These are phyloP conservation scores for Xerocomus amazonicus DNA, from an alignment of 1,284 basidiomycete genomes.

Conservation along the genomic window DNA sequence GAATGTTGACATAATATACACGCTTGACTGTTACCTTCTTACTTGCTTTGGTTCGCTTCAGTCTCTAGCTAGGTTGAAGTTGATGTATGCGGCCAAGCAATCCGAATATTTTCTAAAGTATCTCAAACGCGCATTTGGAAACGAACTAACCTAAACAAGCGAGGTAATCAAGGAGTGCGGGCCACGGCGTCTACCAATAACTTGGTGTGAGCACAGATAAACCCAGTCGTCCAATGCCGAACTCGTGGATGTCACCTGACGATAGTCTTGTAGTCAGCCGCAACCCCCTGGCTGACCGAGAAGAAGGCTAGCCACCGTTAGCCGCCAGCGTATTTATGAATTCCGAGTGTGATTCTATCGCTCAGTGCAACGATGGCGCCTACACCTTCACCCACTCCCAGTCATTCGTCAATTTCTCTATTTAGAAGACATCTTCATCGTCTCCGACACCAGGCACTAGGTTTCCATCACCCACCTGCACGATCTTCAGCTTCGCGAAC, in stretches of 20 bases:
- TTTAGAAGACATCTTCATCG: conserved; percentile 6
- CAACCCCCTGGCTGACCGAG: conserved; percentile 20
- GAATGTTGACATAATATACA: conserved; percentile 44
- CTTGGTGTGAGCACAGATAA: neutral
- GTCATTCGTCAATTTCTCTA: conserved; percentile 1
- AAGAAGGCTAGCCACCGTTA: conserved; percentile 13
- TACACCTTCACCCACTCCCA: conserved; percentile 8
- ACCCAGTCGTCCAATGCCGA: neutral
- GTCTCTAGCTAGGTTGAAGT: neutral
- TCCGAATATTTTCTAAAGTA: neutral
- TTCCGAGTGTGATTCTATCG: neutral
- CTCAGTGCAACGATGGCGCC: conserved; percentile 21
- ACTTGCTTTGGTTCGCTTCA: neutral
- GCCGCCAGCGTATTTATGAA: conserved; percentile 31
- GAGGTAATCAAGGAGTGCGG: neutral
- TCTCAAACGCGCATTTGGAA: neutral
- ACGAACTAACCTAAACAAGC: neutral
- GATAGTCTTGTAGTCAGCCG: conserved; percentile 18
- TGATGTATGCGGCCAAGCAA: neutral
- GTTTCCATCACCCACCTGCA: conserved; percentile 2
- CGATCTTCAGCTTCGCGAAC: neutral
- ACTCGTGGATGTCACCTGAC: neutral
- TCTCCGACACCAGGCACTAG: conserved; percentile 14
- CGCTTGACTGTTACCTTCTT: neutral
- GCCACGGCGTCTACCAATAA: too few species aligned